A percentile compares a stretch with the other conserved stretches of the same genome.
Evolutionary conservation across 2,329 filamentous ascomycete species (phyloP).

Genomic region (Neurospora sp.): DNA sequence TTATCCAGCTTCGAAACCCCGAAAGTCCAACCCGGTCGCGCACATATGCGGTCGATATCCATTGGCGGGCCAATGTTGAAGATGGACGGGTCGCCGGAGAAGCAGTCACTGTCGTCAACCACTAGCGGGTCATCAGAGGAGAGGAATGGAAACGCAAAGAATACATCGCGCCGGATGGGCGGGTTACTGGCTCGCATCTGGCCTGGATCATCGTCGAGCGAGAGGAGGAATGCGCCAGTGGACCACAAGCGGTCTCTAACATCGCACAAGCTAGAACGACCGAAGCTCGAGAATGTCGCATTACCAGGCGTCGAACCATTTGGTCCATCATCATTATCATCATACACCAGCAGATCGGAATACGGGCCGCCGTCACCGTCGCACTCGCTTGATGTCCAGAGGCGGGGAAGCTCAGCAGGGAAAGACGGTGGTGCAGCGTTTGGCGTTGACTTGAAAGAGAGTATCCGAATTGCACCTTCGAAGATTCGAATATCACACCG

Average conservation of each 20-base stretch:
- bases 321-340: neutral
- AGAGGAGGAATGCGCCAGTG: neutral
- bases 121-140: neutral
- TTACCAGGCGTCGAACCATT: neutral
- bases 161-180: neutral
- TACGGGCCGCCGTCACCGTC: neutral
- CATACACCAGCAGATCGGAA: neutral
- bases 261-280: neutral
- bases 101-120: neutral
- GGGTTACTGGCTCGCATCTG: neutral
- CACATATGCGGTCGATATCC: neutral
- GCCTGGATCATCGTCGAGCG: neutral
- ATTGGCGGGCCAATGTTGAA: neutral
- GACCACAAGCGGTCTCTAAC: neutral
- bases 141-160: neutral
- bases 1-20: neutral
- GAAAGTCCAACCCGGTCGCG: neutral
- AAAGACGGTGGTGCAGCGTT: neutral
- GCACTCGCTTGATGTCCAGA: neutral
- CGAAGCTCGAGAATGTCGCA: neutral
- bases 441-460: conserved; percentile 15
- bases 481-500: conserved; percentile 18
- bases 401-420: neutral
- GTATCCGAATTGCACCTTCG: conserved; percentile 13
- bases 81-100: neutral